Conservation (phyloP, 2,329 filamentous ascomycete species). For the Eurotiales sp. region DNA sequence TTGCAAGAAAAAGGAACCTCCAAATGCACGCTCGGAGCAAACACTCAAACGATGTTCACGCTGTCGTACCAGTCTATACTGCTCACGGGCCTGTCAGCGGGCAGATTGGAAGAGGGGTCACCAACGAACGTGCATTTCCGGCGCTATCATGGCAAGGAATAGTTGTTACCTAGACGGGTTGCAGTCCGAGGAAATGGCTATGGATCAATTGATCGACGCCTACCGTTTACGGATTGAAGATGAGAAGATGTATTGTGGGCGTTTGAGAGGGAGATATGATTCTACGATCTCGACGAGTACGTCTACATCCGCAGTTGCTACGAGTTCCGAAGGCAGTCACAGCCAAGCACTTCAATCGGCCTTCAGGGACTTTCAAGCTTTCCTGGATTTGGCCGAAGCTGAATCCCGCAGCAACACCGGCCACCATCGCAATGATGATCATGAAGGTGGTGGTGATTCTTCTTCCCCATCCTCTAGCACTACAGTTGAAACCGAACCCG, state of each 20-base stretch:
- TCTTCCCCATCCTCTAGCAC: not conserved
- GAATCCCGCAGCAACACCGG: slow-evolving; percentile 25
- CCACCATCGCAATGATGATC: slow-evolving; percentile 31
- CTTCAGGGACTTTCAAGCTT: slow-evolving; percentile 25
- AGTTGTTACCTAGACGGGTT: slow-evolving; percentile 21
- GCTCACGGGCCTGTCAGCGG: slow-evolving; percentile 40
- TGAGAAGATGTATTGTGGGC: slow-evolving; percentile 16
- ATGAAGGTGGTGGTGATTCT: not conserved
- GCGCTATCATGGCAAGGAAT: slow-evolving; percentile 17
- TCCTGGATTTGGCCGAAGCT: slow-evolving; percentile 26
- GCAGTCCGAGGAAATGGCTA: slow-evolving; percentile 19
- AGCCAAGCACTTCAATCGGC: slow-evolving; percentile 6
- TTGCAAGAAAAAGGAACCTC: slow-evolving; percentile 15
- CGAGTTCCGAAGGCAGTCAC: not conserved
- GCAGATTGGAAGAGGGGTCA: slow-evolving; percentile 24
- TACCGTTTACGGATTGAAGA: slow-evolving; percentile 28
- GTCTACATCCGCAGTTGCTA: not conserved
- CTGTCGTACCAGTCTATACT: slow-evolving; percentile 46
- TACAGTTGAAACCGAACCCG: slow-evolving; percentile 1
- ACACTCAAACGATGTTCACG: slow-evolving; percentile 39
- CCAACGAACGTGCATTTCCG: slow-evolving; percentile 22
- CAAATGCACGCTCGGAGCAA: slow-evolving; percentile 4
- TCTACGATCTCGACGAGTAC: slow-evolving; percentile 7
- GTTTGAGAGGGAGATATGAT: slow-evolving; percentile 21
- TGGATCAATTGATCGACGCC: slow-evolving; percentile 24